phyloP scores from a whole-genome alignment of 2,329 filamentous ascomycete species.

The Cytospora leucostoma region DNA sequence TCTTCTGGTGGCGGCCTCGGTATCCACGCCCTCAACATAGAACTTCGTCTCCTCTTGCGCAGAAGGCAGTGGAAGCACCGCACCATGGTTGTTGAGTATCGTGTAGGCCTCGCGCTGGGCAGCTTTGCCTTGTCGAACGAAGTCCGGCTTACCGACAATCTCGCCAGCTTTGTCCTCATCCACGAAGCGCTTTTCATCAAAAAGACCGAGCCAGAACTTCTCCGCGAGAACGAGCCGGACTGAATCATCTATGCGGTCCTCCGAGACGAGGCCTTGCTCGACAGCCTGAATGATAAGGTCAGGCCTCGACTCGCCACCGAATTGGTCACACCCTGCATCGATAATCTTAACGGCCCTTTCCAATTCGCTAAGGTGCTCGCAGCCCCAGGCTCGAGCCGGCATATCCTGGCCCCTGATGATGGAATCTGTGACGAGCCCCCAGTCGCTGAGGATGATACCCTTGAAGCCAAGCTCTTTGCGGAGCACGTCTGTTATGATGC shows the following conservation, averaged over 20 bases:
- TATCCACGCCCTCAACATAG: conserved; percentile 33
- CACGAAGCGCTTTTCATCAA: conserved; percentile 54
- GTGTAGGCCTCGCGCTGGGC: conserved; percentile 37
- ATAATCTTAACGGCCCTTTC: conserved; percentile 47
- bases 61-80: background rate
- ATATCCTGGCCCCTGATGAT: conserved; percentile 46
- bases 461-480: conserved; percentile 50
- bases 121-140: conserved; percentile 40
- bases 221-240: conserved; percentile 49
- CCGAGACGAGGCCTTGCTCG: conserved; percentile 41
- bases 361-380: conserved; percentile 46
- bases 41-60: background rate
- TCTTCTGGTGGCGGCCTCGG: conserved; percentile 26
- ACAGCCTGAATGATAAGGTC: conserved; percentile 53
- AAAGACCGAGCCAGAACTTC: conserved; percentile 54
- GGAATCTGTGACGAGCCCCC: conserved; percentile 52
- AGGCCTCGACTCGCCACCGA: conserved; percentile 51
- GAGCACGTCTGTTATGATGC: conserved; percentile 51
- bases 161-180: conserved; percentile 44
- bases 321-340: conserved; percentile 54
- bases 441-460: conserved; percentile 54
- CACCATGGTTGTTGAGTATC: conserved; percentile 30
- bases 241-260: conserved; percentile 48
- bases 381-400: conserved; percentile 53
- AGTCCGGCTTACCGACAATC: conserved; percentile 48